Conservation (phyloP, 1,284 basidiomycete species). For the Ceratobasidium sp. region DNA sequence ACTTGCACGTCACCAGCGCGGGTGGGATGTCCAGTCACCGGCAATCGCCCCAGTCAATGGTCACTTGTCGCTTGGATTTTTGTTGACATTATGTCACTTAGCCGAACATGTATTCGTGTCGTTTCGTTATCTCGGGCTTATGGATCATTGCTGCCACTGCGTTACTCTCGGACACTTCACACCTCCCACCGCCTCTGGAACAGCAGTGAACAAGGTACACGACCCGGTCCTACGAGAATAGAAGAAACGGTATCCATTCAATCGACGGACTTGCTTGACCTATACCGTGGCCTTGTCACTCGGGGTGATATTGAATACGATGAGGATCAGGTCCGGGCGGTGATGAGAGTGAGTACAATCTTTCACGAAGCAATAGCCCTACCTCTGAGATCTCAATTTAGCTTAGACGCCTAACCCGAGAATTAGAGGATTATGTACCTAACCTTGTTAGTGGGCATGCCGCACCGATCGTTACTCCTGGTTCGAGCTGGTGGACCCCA, state of each 20-base stretch:
- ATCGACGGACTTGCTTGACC: slow-evolving; percentile 57
- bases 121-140: too few relatives aligned
- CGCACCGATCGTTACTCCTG: slow-evolving; percentile 36
- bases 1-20: background rate
- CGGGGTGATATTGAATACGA: slow-evolving; percentile 64
- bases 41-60: background rate
- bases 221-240: background rate
- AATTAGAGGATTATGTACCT: slow-evolving; percentile 60
- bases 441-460: slow-evolving; percentile 48
- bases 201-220: background rate
- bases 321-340: slow-evolving; percentile 67
- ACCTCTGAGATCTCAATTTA: slow-evolving; percentile 43
- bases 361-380: background rate
- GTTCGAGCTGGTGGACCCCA: slow-evolving; percentile 47
- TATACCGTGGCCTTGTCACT: slow-evolving; percentile 58
- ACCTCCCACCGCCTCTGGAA: background rate
- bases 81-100: background rate
- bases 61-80: background rate
- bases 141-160: too few relatives aligned
- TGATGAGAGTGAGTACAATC: slow-evolving; percentile 62
- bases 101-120: background rate
- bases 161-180: background rate
- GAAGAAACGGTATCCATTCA: background rate
- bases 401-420: slow-evolving; percentile 58
- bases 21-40: too few relatives aligned